Evolutionary conservation across 2,329 filamentous ascomycete genomes (phyloP).

Genomic region (Ciborinia camelliae): DNA sequence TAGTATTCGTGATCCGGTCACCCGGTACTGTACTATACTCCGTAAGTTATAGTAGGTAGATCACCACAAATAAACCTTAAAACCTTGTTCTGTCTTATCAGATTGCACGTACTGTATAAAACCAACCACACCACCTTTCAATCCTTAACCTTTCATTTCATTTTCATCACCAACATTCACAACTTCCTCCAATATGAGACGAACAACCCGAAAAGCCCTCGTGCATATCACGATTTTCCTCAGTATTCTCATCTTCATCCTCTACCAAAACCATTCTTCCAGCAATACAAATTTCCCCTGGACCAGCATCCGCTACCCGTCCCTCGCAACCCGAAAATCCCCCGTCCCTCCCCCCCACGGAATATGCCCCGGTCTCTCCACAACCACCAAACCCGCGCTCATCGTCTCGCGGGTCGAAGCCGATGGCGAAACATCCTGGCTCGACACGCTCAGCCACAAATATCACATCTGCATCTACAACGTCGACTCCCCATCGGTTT

Average conservation of each 20-base stretch:
- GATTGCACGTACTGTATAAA: not conserved
- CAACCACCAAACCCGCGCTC: constrained; percentile 43
- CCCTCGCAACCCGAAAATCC: constrained; percentile 22
- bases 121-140: not conserved
- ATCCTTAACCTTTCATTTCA: too few species aligned
- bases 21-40: too few species aligned
- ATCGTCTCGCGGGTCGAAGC: constrained; percentile 43
- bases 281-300: constrained; percentile 41
- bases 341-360: constrained; percentile 41
- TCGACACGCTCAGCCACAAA: constrained; percentile 38
- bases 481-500: constrained; percentile 38
- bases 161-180: not conserved
- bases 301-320: constrained; percentile 43
- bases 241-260: constrained; percentile 38
- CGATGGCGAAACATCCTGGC: constrained; percentile 44
- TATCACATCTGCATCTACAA: constrained; percentile 48
- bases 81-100: too few species aligned
- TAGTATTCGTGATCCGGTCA: too few species aligned
- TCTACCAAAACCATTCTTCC: constrained; percentile 39
- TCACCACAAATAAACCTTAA: too few species aligned
- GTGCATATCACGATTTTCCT: constrained; percentile 40
- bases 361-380: constrained; percentile 42
- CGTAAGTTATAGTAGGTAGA: too few species aligned
- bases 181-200: constrained; percentile 36
- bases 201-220: constrained; percentile 39